A percentile compares a stretch with the other conserved stretches of the same genome.
These are phyloP conservation scores for Jamesozyma lodderae DNA, from an alignment of 805 yeast genomes.

Conservation along the genomic window DNA sequence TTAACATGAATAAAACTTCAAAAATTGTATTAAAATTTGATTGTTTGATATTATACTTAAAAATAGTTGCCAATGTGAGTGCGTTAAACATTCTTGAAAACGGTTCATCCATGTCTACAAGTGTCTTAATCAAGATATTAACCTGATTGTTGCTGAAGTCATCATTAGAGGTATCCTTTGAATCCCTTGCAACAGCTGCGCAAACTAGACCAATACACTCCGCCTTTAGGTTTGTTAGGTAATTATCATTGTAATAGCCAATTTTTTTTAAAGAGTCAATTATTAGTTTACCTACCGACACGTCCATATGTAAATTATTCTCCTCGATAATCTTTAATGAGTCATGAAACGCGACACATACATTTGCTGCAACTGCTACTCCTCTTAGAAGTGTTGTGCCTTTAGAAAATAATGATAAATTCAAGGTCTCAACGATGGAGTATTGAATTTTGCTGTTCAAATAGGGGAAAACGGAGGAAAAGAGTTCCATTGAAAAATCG, in stretches of 20 bases:
- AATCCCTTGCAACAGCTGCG: slow-evolving; percentile 24
- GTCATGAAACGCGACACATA: slow-evolving; percentile 56
- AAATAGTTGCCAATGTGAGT: slow-evolving; percentile 40
- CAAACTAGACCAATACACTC: slow-evolving; percentile 49
- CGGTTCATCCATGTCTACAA: slow-evolving; percentile 60
- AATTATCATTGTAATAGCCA: slow-evolving; percentile 33
- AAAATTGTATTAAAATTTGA: slow-evolving; percentile 38
- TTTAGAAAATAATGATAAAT: slow-evolving; percentile 43
- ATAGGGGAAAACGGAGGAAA: slow-evolving; percentile 59
- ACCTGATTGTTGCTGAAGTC: slow-evolving; percentile 33
- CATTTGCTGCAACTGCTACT: slow-evolving; percentile 50
- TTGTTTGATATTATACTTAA: slow-evolving; percentile 32
- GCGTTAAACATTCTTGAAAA: slow-evolving; percentile 51
- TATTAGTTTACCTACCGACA: slow-evolving; percentile 36
- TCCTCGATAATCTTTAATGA: slow-evolving; percentile 26
- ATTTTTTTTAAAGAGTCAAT: slow-evolving; percentile 43
- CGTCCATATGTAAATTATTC: slow-evolving; percentile 22
- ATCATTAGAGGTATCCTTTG: slow-evolving; percentile 5
- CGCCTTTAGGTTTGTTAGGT: slow-evolving; percentile 41
- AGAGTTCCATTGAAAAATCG: slow-evolving; percentile 73
- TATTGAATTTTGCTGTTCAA: slow-evolving; percentile 74
- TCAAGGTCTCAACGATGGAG: slow-evolving; percentile 74
- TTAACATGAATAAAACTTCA: slow-evolving; percentile 50
- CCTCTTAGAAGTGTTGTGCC: slow-evolving; percentile 28
- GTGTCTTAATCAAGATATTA: slow-evolving; percentile 49